These are phyloP conservation scores for Cutaneotrichosporon sp. DNA, from an alignment of 1,284 basidiomycete species.

Conservation along the genomic window DNA sequence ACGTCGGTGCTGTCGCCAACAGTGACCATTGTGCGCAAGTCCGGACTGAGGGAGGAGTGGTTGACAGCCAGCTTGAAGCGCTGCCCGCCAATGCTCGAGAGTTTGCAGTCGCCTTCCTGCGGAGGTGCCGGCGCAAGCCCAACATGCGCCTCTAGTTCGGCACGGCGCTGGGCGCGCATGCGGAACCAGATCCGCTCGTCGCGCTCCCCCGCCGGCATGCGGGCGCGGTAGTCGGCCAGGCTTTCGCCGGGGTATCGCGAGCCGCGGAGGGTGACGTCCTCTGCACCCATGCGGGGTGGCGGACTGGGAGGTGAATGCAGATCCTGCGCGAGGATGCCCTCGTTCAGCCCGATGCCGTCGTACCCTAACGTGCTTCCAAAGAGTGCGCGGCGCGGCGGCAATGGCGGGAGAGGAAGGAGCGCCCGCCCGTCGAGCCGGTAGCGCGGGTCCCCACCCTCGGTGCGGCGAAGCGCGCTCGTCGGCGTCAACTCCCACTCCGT, in stretches of 20 bases:
- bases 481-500: constrained; percentile 1
- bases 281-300: constrained; percentile 1
- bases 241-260: constrained; percentile 24
- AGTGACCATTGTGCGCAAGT: constrained; percentile 50
- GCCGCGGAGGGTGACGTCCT: constrained; percentile 18
- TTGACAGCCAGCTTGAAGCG: constrained; percentile 49
- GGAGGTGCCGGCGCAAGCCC: not conserved
- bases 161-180: constrained; percentile 11
- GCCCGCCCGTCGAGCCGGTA: constrained; percentile 9
- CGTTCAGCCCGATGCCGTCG: constrained; percentile 23
- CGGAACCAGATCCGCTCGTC: constrained; percentile 1
- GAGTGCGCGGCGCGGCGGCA: constrained; percentile 16
- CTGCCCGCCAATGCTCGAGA: constrained; percentile 43
- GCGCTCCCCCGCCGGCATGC: constrained; percentile 17
- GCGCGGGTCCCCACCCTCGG: constrained; percentile 9
- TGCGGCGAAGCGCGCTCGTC: constrained; percentile 21
- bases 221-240: constrained; percentile 17
- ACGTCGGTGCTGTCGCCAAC: constrained; percentile 53
- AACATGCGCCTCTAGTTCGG: constrained; percentile 14
- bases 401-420: not conserved
- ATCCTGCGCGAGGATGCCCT: constrained; percentile 19
- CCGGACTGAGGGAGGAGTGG: constrained; percentile 52
- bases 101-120: constrained; percentile 24
- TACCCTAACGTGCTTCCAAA: constrained; percentile 19
- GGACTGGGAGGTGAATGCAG: constrained; percentile 1